Conservation (phyloP, 2,329 filamentous ascomycete species). For the Stenocarpella maydis region DNA sequence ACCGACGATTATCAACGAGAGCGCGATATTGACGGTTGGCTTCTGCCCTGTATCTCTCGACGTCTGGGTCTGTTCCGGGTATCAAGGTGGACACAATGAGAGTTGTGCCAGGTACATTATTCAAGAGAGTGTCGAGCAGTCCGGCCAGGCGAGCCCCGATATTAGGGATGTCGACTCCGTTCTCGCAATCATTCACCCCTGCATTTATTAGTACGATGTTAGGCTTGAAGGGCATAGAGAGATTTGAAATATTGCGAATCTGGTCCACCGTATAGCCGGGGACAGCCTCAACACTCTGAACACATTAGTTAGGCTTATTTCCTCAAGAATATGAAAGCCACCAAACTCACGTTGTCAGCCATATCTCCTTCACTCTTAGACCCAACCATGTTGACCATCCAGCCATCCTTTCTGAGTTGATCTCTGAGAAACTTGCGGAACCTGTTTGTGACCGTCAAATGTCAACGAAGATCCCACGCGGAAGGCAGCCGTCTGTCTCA, state of each 20-base stretch:
- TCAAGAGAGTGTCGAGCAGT: slow-evolving; percentile 41
- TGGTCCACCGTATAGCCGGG: slow-evolving; percentile 35
- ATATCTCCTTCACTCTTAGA: slow-evolving; percentile 37
- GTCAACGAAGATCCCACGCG: not conserved
- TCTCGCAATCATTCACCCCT: slow-evolving; percentile 45
- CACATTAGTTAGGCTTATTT: not conserved
- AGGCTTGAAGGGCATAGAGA: slow-evolving; percentile 32
- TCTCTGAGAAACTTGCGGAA: slow-evolving; percentile 40
- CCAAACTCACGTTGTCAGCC: slow-evolving; percentile 39
- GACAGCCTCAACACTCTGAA: slow-evolving; percentile 17
- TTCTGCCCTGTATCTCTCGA: not conserved
- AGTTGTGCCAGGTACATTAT: slow-evolving; percentile 37
- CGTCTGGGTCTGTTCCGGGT: slow-evolving; percentile 33
- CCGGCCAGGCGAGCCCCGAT: slow-evolving; percentile 39
- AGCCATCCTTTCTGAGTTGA: slow-evolving; percentile 37
- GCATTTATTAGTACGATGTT: slow-evolving; percentile 42
- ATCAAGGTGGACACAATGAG: slow-evolving; percentile 47
- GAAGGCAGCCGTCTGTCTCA: not conserved
- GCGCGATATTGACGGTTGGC: slow-evolving; percentile 20
- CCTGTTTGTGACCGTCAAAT: slow-evolving; percentile 10
- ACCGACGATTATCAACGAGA: slow-evolving; percentile 1
- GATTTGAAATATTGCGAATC: slow-evolving; percentile 20
- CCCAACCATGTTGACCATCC: slow-evolving; percentile 43
- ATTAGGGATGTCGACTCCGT: slow-evolving; percentile 37
- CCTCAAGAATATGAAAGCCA: not conserved